Evolutionary conservation across 352 stramenopile genomes (phyloP).

Genomic region (Globisporangium mamillatum): DNA sequence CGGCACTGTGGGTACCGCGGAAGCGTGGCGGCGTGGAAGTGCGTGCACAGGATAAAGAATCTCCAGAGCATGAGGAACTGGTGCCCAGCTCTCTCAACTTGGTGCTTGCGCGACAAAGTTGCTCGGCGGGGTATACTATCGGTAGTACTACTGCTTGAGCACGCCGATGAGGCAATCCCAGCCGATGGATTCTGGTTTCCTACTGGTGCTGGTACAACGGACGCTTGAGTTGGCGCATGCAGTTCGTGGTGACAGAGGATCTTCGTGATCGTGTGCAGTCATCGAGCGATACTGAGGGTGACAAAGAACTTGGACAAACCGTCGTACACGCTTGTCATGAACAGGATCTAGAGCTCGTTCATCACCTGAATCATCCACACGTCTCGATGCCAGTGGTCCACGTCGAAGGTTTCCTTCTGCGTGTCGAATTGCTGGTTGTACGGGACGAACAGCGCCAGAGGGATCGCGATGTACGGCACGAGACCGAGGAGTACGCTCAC

Average conservation of each 20-base stretch:
- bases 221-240: background rate
- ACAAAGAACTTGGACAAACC: conserved; percentile 27
- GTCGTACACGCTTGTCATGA: conserved; percentile 29
- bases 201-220: background rate
- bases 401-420: conserved; percentile 19
- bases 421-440: conserved; percentile 24
- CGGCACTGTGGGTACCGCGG: conserved; percentile 25
- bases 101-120: background rate
- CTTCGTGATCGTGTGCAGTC: conserved; percentile 29
- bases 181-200: too few species aligned
- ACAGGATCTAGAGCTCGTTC: conserved; percentile 34
- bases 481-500: conserved; percentile 31
- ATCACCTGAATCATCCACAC: conserved; percentile 29
- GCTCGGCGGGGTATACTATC: background rate
- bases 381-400: conserved; percentile 26
- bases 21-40: conserved; percentile 22
- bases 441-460: conserved; percentile 19
- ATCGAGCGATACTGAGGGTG: conserved; percentile 23
- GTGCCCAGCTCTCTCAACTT: conserved; percentile 16
- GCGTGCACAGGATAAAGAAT: conserved; percentile 19
- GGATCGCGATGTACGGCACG: conserved; percentile 27
- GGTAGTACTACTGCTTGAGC: background rate
- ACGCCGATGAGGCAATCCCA: background rate
- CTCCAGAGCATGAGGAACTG: conserved; percentile 28
- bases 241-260: conserved; percentile 1